phyloP scores from a whole-genome alignment of 768 basidiomycete species.

The Postia placenta region DNA sequence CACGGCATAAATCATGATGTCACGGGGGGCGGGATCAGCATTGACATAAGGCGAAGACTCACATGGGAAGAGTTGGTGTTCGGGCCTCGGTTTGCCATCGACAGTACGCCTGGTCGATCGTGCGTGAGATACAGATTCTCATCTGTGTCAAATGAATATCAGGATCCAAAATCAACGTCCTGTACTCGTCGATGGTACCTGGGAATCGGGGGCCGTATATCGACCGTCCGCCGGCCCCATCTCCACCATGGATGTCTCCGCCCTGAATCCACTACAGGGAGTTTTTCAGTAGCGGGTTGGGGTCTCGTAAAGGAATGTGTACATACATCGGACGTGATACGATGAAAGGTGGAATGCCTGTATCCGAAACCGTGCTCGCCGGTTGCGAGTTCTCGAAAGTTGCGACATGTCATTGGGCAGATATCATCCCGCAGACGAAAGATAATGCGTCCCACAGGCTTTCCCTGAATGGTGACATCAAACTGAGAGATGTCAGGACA shows the following conservation, averaged over 20 bases:
- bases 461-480: slow-evolving; percentile 53
- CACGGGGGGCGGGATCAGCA: neutral
- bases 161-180: neutral
- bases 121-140: slow-evolving; percentile 34
- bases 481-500: slow-evolving; percentile 35
- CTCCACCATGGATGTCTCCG: slow-evolving; percentile 30
- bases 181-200: slow-evolving; percentile 14
- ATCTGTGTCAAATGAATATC: slow-evolving; percentile 18
- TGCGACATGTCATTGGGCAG: slow-evolving; percentile 74
- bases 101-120: slow-evolving; percentile 35
- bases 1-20: neutral
- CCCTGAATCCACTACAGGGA: slow-evolving; percentile 31
- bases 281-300: neutral
- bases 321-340: slow-evolving; percentile 36
- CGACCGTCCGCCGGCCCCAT: slow-evolving; percentile 32
- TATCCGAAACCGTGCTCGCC: slow-evolving; percentile 70
- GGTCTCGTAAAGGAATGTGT: neutral
- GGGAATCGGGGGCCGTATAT: slow-evolving; percentile 31
- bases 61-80: slow-evolving; percentile 47
- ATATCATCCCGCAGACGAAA: slow-evolving; percentile 81
- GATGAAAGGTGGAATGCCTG: slow-evolving; percentile 60
- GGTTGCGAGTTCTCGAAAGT: slow-evolving; percentile 78
- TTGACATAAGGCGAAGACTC: slow-evolving; percentile 4
- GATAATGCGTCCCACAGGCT: slow-evolving; percentile 62
- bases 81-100: slow-evolving; percentile 46